phyloP scores from a whole-genome alignment of 73 alveolate genomes.

The Paramecium tetraurelia region DNA sequence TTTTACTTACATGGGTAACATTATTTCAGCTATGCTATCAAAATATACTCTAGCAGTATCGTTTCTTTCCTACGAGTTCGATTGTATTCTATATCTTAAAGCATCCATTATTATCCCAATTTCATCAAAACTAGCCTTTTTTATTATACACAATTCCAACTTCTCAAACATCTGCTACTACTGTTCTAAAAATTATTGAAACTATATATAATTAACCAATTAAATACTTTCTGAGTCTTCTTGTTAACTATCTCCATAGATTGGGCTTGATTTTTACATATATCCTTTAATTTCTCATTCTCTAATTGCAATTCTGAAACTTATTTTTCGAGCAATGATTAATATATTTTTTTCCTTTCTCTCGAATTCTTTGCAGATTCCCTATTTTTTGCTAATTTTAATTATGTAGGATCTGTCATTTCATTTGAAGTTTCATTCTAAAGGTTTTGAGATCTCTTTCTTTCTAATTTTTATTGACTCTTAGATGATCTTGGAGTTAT shows the following conservation, averaged over 20 bases:
- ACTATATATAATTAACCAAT: background rate
- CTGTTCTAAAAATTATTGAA: background rate
- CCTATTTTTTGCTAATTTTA: slow-evolving; percentile 42
- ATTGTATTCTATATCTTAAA: background rate
- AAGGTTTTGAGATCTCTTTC: background rate
- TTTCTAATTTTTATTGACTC: slow-evolving; percentile 10
- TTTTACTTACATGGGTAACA: slow-evolving; percentile 14
- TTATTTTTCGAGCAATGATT: background rate
- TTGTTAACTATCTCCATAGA: background rate
- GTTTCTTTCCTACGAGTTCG: slow-evolving; percentile 21
- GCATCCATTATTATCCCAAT: slow-evolving; percentile 6
- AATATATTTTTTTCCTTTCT: slow-evolving; percentile 38
- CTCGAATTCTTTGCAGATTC: slow-evolving; percentile 49
- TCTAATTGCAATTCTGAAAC: slow-evolving; percentile 2
- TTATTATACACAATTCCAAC: background rate
- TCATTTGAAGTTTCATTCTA: slow-evolving; percentile 18
- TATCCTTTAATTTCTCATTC: slow-evolving; percentile 30
- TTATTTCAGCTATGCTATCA: slow-evolving; percentile 19
- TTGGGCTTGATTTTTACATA: background rate
- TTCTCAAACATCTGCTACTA: background rate
- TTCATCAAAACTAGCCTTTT: background rate
- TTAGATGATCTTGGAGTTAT: slow-evolving; percentile 28
- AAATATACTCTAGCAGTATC: slow-evolving; percentile 27
- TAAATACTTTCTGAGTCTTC: background rate
- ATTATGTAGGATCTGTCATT: background rate